Percentiles rank a stretch among this genome's conserved stretches.
Evolutionary conservation across 495 filamentous ascomycete species (phyloP).

Genomic region (Penicillium cosmopolitanum): DNA sequence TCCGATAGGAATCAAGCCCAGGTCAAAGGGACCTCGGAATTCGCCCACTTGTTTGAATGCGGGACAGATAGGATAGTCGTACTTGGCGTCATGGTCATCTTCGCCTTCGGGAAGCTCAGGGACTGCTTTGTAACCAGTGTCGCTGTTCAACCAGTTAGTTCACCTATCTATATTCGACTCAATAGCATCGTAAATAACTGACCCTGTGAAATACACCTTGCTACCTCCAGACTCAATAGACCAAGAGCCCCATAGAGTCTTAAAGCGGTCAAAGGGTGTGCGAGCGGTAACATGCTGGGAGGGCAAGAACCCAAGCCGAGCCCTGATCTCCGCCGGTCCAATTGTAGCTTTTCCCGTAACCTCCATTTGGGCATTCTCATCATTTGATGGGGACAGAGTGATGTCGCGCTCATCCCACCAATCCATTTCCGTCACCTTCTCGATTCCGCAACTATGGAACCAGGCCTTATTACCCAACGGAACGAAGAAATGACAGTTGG

Average conservation of each 20-base stretch:
- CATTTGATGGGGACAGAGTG: constrained; percentile 52
- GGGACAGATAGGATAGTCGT: constrained; percentile 76
- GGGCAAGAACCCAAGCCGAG: constrained; percentile 79
- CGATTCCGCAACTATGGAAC: constrained; percentile 71
- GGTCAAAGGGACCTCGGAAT: constrained; percentile 83
- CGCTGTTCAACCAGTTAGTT: constrained; percentile 34
- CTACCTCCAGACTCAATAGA: constrained; percentile 69
- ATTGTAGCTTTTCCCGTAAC: constrained; percentile 32
- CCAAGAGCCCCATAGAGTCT: constrained; percentile 90
- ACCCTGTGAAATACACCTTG: constrained; percentile 53
- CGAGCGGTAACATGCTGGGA: constrained; percentile 83
- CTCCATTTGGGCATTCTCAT: constrained; percentile 26
- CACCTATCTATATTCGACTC: not conserved
- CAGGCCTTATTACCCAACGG: constrained; percentile 86
- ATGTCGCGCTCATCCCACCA: constrained; percentile 93
- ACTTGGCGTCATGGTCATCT: constrained; percentile 76
- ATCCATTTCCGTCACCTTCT: constrained; percentile 84
- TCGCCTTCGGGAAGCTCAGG: constrained; percentile 63
- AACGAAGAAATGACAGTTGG: constrained; percentile 85
- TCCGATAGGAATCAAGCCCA: constrained; percentile 93
- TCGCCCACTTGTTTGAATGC: constrained; percentile 87
- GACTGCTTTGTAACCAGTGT: constrained; percentile 85
- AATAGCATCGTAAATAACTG: constrained; percentile 13
- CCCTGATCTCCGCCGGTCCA: constrained; percentile 58
- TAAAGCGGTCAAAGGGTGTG: constrained; percentile 64